Base-by-base conservation (phyloP, 148 eudicot species). In the Amaranthus hypochondriacus region DNA sequence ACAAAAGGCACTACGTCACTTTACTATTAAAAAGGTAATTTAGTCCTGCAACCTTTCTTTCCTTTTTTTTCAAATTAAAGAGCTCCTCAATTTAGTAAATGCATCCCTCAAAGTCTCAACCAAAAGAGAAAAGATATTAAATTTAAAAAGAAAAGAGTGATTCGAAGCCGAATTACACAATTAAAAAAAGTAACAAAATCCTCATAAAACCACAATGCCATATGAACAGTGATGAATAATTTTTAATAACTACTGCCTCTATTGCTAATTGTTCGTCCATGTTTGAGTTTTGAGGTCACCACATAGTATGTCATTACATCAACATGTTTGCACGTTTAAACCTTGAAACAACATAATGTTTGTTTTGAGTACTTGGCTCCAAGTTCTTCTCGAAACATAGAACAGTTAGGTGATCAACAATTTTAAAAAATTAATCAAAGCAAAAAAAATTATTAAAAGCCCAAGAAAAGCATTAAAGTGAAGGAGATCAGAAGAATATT, bases 361-460 rank as follows among this genome's bases (percentile, higher is more conserved):
- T 15, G 59, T 15, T 13, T 9, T 48, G 21, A 55, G 2, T 4
- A 71, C 48, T 52, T 49, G 68, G 56, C 56, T 42, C 6, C 51
- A 60, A 69, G 64, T 54, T 60, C 44, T 68, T 54, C 48, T 62
- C 48, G n/a, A 69, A 63, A 59, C 49, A 71, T 49, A 50, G 18
- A 64, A 39, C 53, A 11, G 51, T 48, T 56, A 56, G 15, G n/a
- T 13, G 48, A 28, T 28, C 65, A 18, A 48, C 44, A 43, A 7
- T 28, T 28, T 28, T 28, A 28, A 12, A 12, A 12, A 11, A 28
- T 3, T 53, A 47, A 46, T 10, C 62, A 62, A 52, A 13, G 54
- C 18, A 12, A 12, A 62, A 42, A 47, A 13, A 3, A n/a, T 47
- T 15, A 51, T 15, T n/a, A 62, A 51, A 3, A 50, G 54, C 39